A percentile compares a stretch with the other conserved stretches of the same genome.
Conservation (phyloP, 2,329 filamentous ascomycete genomes). For the Xylariaceae sp. region DNA sequence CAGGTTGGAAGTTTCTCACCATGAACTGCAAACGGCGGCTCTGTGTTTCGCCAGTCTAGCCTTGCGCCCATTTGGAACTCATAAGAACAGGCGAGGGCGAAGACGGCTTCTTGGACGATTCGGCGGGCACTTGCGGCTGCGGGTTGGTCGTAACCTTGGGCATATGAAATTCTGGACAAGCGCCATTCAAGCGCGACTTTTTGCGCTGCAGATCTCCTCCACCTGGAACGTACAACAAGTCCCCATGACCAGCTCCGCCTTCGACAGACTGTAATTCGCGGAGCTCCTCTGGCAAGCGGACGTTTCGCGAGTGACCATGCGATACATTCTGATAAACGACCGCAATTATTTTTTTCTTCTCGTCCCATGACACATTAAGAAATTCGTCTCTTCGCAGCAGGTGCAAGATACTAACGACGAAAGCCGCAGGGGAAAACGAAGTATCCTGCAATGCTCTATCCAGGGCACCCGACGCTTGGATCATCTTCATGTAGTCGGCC, state of each 20-base stretch:
- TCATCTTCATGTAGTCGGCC: neutral
- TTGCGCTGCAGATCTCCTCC: neutral
- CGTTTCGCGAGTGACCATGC: slow-evolving; percentile 5
- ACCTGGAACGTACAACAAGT: neutral
- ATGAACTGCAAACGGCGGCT: neutral
- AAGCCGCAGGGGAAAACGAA: neutral
- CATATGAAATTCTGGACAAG: neutral
- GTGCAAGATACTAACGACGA: slow-evolving; percentile 8
- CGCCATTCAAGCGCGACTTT: neutral
- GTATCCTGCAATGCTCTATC: neutral
- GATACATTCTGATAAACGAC: slow-evolving; percentile 17
- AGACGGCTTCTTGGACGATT: neutral
- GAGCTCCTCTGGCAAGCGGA: slow-evolving; percentile 15
- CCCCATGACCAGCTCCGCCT: neutral
- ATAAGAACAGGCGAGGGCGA: neutral
- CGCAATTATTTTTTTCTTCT: slow-evolving; percentile 16
- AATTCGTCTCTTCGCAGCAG: slow-evolving; percentile 17
- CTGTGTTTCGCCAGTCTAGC: neutral
- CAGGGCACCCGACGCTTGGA: neutral
- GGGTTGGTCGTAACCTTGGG: neutral
- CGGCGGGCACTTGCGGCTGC: neutral
- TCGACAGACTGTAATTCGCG: slow-evolving; percentile 6
- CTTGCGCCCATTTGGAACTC: slow-evolving; percentile 1
- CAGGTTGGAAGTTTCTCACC: slow-evolving; percentile 1
- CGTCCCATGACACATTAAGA: slow-evolving; percentile 3